These are phyloP conservation scores for Biscogniauxia mediterranea DNA, from an alignment of 2,329 filamentous ascomycete species.

Conservation along the genomic window DNA sequence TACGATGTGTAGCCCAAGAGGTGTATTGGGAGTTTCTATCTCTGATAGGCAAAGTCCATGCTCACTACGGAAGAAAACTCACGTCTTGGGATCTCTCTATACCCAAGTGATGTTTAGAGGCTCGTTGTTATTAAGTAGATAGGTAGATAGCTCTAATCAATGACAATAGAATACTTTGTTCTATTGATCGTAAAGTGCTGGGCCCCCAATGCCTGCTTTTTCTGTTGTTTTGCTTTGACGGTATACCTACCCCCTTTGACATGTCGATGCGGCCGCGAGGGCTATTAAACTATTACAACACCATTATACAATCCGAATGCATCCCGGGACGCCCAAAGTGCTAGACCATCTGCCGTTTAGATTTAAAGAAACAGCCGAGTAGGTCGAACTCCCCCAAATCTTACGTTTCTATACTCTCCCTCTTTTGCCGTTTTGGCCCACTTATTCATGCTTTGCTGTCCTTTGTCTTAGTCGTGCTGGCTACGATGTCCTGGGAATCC, in stretches of 20 bases:
- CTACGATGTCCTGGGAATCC: slow-evolving; percentile 80
- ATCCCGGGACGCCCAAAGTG: background rate
- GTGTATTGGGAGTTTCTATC: background rate
- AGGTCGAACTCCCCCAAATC: too few relatives aligned
- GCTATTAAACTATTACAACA: too few relatives aligned
- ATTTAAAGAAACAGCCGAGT: background rate
- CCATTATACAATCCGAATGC: background rate
- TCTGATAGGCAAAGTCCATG: background rate
- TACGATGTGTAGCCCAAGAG: background rate
- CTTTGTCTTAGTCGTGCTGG: slow-evolving; percentile 46
- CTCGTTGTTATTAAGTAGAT: background rate
- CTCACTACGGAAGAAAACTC: background rate
- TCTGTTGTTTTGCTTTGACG: background rate
- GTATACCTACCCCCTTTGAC: background rate
- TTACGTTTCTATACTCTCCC: background rate
- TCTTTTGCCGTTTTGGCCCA: background rate
- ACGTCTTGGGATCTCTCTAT: background rate
- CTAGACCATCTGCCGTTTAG: background rate
- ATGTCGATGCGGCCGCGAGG: background rate
- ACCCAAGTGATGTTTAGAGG: background rate
- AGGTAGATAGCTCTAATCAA: background rate
- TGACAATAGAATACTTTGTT: background rate
- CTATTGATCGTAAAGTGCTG: background rate
- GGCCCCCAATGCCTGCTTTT: background rate
- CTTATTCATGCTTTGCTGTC: slow-evolving; percentile 64